Conservation (phyloP, 2,329 filamentous ascomycete genomes). For the Didymella exigua region DNA sequence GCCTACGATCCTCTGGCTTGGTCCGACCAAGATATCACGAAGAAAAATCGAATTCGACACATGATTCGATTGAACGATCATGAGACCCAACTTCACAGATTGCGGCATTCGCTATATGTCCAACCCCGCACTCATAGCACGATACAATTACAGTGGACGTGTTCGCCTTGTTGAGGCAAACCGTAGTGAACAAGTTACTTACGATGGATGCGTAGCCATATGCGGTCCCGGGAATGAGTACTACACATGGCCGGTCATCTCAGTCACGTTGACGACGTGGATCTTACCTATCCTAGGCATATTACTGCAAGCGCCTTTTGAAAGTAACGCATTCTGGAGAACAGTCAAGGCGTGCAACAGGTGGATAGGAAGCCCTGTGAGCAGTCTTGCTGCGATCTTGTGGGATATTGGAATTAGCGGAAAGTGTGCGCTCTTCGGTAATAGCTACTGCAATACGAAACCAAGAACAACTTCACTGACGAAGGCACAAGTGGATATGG, state of each 20-base stretch:
- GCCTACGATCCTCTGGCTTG: too few relatives aligned
- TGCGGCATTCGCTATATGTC: conserved; percentile 25
- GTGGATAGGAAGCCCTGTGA: conserved; percentile 45
- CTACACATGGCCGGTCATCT: conserved; percentile 37
- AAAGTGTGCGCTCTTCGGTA: conserved; percentile 35
- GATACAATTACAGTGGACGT: conserved; percentile 25
- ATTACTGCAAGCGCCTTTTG: conserved; percentile 47
- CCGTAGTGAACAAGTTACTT: conserved; percentile 33
- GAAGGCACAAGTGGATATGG: conserved; percentile 35
- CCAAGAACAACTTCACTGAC: conserved; percentile 19
- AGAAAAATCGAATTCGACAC: too few relatives aligned
- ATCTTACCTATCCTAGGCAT: conserved; percentile 44
- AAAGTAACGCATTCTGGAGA: conserved; percentile 43
- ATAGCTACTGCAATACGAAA: neutral
- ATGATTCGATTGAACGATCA: neutral
- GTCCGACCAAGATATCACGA: too few relatives aligned
- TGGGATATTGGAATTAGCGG: conserved; percentile 46
- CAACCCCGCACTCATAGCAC: conserved; percentile 13
- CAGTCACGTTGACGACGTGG: conserved; percentile 46
- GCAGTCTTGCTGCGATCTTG: conserved; percentile 39
- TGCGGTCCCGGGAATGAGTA: conserved; percentile 39
- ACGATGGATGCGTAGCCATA: conserved; percentile 35
- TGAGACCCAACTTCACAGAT: conserved; percentile 25
- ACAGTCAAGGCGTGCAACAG: conserved; percentile 42
- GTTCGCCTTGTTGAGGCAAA: conserved; percentile 12